Conservation (phyloP, 2,329 filamentous ascomycete species). For the Monilinia polystroma region DNA sequence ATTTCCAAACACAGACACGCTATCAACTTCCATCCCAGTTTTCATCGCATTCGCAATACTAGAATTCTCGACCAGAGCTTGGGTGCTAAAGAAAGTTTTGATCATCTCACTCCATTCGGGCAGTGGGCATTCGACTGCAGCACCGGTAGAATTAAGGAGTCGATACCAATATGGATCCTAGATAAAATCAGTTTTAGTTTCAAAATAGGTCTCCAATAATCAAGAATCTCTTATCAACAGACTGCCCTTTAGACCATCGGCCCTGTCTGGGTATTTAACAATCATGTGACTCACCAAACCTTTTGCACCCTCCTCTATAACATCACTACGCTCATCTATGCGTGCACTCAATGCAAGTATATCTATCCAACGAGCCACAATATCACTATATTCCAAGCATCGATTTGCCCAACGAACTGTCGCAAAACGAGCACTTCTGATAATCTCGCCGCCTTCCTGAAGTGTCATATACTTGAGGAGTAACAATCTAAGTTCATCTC, state of each 20-base stretch:
- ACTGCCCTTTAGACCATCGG: background rate
- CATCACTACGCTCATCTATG: conserved; percentile 70
- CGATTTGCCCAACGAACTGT: conserved; percentile 87
- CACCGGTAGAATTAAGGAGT: conserved; percentile 55
- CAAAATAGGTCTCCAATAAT: background rate
- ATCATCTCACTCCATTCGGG: conserved; percentile 55
- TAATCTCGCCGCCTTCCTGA: conserved; percentile 49
- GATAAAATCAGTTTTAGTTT: conserved; percentile 15
- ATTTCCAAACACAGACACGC: conserved; percentile 42
- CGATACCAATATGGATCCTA: conserved; percentile 64
- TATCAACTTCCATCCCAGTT: conserved; percentile 45
- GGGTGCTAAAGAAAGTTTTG: conserved; percentile 49
- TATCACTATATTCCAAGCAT: conserved; percentile 76
- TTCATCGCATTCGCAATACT: conserved; percentile 38
- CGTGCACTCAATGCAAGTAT: conserved; percentile 73
- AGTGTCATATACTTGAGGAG: conserved; percentile 67
- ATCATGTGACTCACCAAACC: conserved; percentile 71
- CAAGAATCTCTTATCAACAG: too few species aligned
- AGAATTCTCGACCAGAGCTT: conserved; percentile 40
- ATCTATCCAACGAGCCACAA: conserved; percentile 82
- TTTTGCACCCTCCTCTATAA: conserved; percentile 84
- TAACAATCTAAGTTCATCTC: conserved; percentile 46
- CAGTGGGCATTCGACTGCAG: conserved; percentile 44
- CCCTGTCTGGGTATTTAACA: conserved; percentile 28
- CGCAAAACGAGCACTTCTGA: conserved; percentile 77